Conservation (phyloP, 2,329 filamentous ascomycete genomes). For the Metarhizium rileyi region DNA sequence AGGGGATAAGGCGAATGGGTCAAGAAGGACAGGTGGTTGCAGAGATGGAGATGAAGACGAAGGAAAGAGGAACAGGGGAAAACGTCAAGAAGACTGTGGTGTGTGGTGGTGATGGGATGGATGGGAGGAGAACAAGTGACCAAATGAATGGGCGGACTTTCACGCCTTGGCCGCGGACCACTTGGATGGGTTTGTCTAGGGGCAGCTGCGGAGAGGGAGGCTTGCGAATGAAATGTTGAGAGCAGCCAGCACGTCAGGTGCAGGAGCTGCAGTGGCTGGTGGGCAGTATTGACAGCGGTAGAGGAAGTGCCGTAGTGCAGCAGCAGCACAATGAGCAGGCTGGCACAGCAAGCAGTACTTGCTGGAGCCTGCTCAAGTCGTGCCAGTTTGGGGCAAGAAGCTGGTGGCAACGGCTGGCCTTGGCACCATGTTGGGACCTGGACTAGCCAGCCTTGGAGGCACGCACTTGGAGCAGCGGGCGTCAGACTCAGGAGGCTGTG, state of each 20-base stretch:
- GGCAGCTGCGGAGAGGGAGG: not conserved
- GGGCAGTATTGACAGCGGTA: not conserved
- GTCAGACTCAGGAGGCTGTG: not conserved
- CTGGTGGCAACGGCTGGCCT: constrained; percentile 10
- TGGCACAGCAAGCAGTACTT: not conserved
- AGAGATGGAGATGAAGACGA: constrained; percentile 18
- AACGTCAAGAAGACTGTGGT: constrained; percentile 8
- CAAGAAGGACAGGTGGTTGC: constrained; percentile 17
- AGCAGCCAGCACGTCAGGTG: not conserved
- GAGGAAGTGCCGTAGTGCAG: too few relatives aligned
- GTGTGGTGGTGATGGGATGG: constrained; percentile 9
- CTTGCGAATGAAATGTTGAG: not conserved
- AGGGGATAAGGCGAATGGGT: constrained; percentile 14
- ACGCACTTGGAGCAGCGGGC: constrained; percentile 5
- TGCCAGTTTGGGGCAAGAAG: too few relatives aligned
- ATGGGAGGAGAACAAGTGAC: constrained; percentile 6
- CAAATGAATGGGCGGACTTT: constrained; percentile 7
- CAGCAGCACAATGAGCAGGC: not conserved
- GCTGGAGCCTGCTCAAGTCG: not conserved
- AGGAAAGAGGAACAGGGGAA: constrained; percentile 15
- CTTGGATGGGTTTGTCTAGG: not conserved
- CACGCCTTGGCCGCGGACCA: constrained; percentile 1
- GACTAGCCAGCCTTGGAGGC: constrained; percentile 5
- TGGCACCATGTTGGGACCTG: constrained; percentile 4
- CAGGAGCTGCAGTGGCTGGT: not conserved